Base-by-base conservation (phyloP, 1,284 basidiomycete species). In the Rhodotorula mucilaginosa region DNA sequence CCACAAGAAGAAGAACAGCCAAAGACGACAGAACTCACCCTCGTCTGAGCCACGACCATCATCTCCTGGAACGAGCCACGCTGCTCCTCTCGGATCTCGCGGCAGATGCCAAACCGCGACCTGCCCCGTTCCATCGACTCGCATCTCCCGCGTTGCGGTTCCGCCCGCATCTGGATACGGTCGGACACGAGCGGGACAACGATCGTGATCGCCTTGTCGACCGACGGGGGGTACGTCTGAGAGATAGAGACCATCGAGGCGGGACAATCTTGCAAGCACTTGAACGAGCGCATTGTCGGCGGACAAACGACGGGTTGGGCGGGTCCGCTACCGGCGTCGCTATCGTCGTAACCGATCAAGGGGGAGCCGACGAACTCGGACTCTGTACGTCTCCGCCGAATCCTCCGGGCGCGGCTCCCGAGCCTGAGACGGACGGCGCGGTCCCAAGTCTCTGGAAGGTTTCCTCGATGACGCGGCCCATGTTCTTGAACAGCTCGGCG, bases 211-310 rank as follows among this genome's bases (percentile, higher is more conserved):
- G 88, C 85, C 13, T 88, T 84, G 13, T 82, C 80, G 75, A 88
- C 85, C 62, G 91, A 87, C 67, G 88, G 80, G 52, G 86, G 84
- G 71, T 90, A 90, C 47, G 88, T 88, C 82, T 97, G 95, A 73
- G 92, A 89, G 81, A 97, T 90, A 58, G 95, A 88, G 54, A 97
- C 92, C 75, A 97, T 89, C n/a, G 93, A 89, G 83, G 97, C 91
- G 12, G 92, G 92, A 84, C 97, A 91, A 82, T 99, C 97, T 12
- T 92, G 90, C 34, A 98, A 84, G 19, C 97, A 91, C 82, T 97
- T 98, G 85, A 97, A 97, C 80, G 93, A 96, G 67, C 88, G 88
- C 66, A 89, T 87, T 59, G 88, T 88, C n/a, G 87, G 87, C 46
- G 73, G 68, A 19, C 65, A 48, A 2, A 70, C 59, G 49, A 72